Conservation (phyloP, 768 basidiomycete genomes). For the Tylopilus cervinicoccineus region DNA sequence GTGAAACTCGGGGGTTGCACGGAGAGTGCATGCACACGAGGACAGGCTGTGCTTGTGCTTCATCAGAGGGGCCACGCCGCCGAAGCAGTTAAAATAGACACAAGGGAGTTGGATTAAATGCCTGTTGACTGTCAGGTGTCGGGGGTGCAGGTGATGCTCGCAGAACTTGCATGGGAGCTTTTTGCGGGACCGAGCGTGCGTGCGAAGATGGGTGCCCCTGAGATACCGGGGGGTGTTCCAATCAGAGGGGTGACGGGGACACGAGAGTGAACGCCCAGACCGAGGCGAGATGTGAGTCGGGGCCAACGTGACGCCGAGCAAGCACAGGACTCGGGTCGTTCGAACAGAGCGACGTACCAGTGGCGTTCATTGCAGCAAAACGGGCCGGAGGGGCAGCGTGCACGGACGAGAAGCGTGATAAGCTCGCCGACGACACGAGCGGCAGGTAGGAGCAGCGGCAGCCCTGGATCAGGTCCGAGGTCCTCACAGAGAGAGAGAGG, state of each 20-base stretch:
- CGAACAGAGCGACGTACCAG: no score
- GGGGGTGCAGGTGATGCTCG: no score
- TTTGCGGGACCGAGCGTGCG: neutral
- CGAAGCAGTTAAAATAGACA: slow-evolving; percentile 1
- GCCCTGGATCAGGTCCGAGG: slow-evolving; percentile 5
- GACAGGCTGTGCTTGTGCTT: slow-evolving; percentile 4
- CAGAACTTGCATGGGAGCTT: no score
- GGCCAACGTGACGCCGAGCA: neutral
- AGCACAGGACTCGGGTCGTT: no score
- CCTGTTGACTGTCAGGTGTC: neutral
- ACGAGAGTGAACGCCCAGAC: neutral
- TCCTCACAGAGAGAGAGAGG: no score
- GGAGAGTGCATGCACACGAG: neutral
- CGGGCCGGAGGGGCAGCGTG: no score
- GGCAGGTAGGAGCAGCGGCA: no score
- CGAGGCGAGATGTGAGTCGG: neutral
- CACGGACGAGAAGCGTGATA: no score
- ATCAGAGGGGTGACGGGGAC: neutral
- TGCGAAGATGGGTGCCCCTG: neutral
- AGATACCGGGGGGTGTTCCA: neutral
- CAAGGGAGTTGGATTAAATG: neutral
- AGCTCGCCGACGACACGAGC: no score
- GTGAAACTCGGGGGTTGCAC: neutral
- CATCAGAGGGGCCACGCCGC: neutral
- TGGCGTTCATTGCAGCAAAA: no score